phyloP scores from a whole-genome alignment of 2,329 filamentous ascomycete species.

The Scleromitrula shiraiana region DNA sequence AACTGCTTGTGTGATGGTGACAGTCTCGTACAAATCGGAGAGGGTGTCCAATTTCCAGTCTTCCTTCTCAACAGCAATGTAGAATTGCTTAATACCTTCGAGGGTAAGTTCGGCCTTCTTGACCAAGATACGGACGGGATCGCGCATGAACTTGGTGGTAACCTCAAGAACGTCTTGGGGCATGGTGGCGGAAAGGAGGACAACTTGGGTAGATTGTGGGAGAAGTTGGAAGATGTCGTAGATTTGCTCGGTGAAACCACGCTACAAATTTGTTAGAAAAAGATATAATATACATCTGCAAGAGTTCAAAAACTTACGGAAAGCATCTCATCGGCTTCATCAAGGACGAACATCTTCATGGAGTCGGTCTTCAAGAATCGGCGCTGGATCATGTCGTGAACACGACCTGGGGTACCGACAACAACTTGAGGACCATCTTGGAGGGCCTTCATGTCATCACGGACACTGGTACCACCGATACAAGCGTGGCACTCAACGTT shows the following conservation, averaged over 20 bases:
- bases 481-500: constrained; percentile 98
- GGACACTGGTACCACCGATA: constrained; percentile 96
- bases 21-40: constrained; percentile 96
- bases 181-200: constrained; percentile 96
- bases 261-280: constrained; percentile 44
- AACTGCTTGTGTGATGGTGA: constrained; percentile 98
- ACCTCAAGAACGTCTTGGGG: constrained; percentile 98
- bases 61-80: constrained; percentile 99
- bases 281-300: not conserved
- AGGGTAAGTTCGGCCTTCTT: constrained; percentile 99
- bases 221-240: constrained; percentile 99
- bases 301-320: constrained; percentile 48
- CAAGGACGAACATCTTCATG: constrained; percentile 99
- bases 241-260: constrained; percentile 99
- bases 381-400: constrained; percentile 99
- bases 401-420: constrained; percentile 95
- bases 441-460: constrained; percentile 97
- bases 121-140: constrained; percentile 96
- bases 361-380: constrained; percentile 92
- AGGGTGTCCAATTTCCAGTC: constrained; percentile 99
- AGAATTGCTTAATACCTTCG: constrained; percentile 99
- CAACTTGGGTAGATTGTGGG: constrained; percentile 95
- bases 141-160: constrained; percentile 99
- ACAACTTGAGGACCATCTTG: constrained; percentile 95
- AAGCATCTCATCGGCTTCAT: constrained; percentile 99